Base-by-base conservation (phyloP, 2,329 filamentous ascomycete species). In the Emergomyces orientalis region DNA sequence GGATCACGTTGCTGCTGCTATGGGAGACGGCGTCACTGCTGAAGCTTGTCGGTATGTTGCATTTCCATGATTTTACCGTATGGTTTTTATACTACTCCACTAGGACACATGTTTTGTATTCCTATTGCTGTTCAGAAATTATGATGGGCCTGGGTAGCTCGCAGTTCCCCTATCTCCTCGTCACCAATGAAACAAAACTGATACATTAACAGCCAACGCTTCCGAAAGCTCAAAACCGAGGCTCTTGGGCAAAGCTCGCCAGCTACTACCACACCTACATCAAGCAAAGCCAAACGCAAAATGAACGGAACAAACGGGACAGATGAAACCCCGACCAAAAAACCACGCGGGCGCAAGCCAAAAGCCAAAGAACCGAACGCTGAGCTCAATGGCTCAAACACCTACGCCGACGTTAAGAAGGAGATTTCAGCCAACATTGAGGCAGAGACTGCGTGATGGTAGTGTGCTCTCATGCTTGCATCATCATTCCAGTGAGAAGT, bases 41-140 rank as follows among this genome's bases (percentile, higher is more conserved):
- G 64, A 69, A 27, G 63, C 66, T 17, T 67, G 67, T 59, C 66
- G 67, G 68, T 70, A 49, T 25, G 25, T 25, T 60, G 43, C 30
- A 32, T 30, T 22, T 34, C 37, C 60, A 57, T 7, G 8, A 37
- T 32, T 34, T 13, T 30, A 30, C 32, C 19, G 47, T 56, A 61
- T 22, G 4, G 5, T 39, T 17, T 8, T 39, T 11, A 14, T 19
- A 22, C 19, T 34, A 6, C 22, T 25, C 41, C 19, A 51, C 41
- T 8, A 37, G 19, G n/a, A n/a, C n/a, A n/a, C n/a, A 43, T 43
- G 39, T 43, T 17, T 43, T 19, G 14, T 19, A 43, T 43, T 41
- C 39, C 17, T 43, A 43, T n/a, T 13, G 5, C 17, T n/a, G 6
- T 43, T 43, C 17, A 43, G 41, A 32, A 32, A 32, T 32, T 32